Evolutionary conservation across 352 stramenopile species (phyloP).

Genomic region (Elongisporangium senticosum): DNA sequence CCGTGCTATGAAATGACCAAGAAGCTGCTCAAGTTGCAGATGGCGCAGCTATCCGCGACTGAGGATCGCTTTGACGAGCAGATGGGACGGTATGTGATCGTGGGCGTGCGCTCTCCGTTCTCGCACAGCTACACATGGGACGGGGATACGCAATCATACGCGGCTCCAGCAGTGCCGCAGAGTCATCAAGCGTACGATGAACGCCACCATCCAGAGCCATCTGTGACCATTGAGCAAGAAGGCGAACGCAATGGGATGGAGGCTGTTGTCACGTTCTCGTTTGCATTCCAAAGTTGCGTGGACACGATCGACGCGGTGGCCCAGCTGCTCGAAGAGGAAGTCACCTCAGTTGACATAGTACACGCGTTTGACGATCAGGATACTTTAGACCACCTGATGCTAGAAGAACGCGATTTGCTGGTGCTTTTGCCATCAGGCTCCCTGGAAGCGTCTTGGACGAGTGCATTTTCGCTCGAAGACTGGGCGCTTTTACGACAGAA

Average conservation of each 20-base stretch:
- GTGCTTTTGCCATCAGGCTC: neutral
- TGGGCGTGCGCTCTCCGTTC: neutral
- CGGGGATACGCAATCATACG: neutral
- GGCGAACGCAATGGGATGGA: neutral
- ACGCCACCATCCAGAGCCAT: neutral
- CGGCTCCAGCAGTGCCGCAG: neutral
- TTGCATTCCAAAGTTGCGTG: neutral
- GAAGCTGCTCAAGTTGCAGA: neutral
- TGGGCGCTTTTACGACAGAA: conserved; percentile 13
- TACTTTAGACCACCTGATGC: conserved; percentile 6
- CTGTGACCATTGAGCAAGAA: neutral
- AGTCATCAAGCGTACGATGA: neutral
- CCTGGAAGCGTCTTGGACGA: conserved; percentile 14
- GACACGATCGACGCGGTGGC: neutral
- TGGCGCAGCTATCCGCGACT: neutral
- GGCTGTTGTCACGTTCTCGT: neutral
- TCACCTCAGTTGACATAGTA: neutral
- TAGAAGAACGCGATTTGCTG: conserved; percentile 11
- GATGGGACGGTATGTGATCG: neutral
- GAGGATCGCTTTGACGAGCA: neutral
- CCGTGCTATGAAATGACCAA: neutral
- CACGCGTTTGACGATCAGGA: neutral
- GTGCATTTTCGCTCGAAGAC: conserved; percentile 8
- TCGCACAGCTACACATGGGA: neutral
- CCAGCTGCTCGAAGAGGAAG: neutral